Percentiles rank a stretch among this genome's conserved stretches.
Conservation (phyloP, 345 rosid species). For the Syzygium grande region DNA sequence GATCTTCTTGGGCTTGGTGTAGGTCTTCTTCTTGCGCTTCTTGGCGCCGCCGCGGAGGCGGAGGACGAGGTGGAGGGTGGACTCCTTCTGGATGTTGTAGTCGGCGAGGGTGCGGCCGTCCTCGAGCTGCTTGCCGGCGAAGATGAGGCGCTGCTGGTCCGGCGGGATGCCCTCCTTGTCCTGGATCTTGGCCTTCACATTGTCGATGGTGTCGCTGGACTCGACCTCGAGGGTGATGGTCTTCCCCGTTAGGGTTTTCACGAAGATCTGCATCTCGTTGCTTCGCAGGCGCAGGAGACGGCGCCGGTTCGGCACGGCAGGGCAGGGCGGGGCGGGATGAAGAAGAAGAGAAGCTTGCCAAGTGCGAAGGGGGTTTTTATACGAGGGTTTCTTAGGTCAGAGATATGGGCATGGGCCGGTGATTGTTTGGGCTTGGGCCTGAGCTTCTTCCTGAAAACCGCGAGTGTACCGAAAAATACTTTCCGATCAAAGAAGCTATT, state of each 20-base stretch:
- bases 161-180: slow-evolving; percentile 68
- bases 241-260: slow-evolving; percentile 70
- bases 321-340: too few species aligned
- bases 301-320: neutral
- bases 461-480: neutral
- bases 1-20: slow-evolving; percentile 69
- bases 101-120: slow-evolving; percentile 68
- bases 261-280: slow-evolving; percentile 59
- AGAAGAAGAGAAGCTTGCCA: neutral
- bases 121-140: slow-evolving; percentile 63
- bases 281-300: neutral
- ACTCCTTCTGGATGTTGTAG: slow-evolving; percentile 67
- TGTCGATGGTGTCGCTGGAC: slow-evolving; percentile 56
- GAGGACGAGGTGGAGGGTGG: slow-evolving; percentile 64
- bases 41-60: slow-evolving; percentile 65
- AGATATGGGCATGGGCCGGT: neutral
- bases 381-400: neutral
- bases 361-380: neutral
- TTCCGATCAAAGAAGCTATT: too few species aligned
- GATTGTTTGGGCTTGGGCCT: neutral
- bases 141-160: slow-evolving; percentile 57
- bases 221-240: slow-evolving; percentile 66
- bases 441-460: neutral
- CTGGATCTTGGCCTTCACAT: slow-evolving; percentile 62
- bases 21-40: slow-evolving; percentile 74